These are phyloP conservation scores for Xylariaceae sp. DNA, from an alignment of 2,329 filamentous ascomycete species.

Conservation along the genomic window DNA sequence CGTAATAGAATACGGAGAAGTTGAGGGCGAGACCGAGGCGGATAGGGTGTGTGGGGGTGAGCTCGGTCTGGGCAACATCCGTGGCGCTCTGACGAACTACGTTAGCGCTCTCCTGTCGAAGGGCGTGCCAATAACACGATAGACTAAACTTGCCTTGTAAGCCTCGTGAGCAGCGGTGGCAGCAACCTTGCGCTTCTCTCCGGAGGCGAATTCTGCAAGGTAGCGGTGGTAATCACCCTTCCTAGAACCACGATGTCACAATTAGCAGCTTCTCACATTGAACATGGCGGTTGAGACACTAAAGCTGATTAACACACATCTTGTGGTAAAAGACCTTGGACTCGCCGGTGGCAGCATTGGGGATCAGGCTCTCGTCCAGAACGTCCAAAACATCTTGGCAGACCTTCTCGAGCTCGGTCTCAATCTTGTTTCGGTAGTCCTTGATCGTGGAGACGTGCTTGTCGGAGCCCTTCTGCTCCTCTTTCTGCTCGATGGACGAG, in stretches of 20 bases:
- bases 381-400: slow-evolving; percentile 98
- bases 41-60: slow-evolving; percentile 96
- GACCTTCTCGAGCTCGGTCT: slow-evolving; percentile 93
- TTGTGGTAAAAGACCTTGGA: slow-evolving; percentile 99
- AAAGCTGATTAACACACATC: slow-evolving; percentile 65
- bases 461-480: slow-evolving; percentile 96
- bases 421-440: slow-evolving; percentile 98
- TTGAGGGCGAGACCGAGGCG: slow-evolving; percentile 95
- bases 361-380: slow-evolving; percentile 87
- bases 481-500: slow-evolving; percentile 99
- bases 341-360: slow-evolving; percentile 93
- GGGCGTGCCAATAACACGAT: not conserved
- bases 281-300: not conserved
- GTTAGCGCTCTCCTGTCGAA: slow-evolving; percentile 7
- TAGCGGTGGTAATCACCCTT: slow-evolving; percentile 98
- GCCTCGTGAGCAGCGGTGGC: slow-evolving; percentile 87
- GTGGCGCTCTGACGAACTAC: slow-evolving; percentile 72
- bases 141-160: slow-evolving; percentile 71
- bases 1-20: slow-evolving; percentile 99
- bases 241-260: slow-evolving; percentile 46
- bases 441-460: slow-evolving; percentile 93
- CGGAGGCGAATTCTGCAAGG: slow-evolving; percentile 87
- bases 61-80: slow-evolving; percentile 95
- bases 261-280: slow-evolving; percentile 9
- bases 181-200: slow-evolving; percentile 86